Conservation (phyloP, 441 rosid species). For the Arabidopsis lyrata region DNA sequence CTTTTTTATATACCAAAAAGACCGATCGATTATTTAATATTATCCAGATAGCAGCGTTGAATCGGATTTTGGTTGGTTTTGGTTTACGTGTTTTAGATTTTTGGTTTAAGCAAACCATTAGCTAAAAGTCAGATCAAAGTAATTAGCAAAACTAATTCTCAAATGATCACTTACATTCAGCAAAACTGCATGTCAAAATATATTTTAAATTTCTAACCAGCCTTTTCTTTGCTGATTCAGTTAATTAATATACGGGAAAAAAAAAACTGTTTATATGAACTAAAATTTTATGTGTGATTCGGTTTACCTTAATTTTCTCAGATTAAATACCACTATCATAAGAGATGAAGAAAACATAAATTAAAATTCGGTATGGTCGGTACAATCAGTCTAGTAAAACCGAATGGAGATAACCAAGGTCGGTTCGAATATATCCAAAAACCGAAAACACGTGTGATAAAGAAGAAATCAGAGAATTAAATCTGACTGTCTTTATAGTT, state of each 20-base stretch:
- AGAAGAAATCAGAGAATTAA: conserved; percentile 26
- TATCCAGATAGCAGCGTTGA: conserved; percentile 29
- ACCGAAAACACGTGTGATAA: conserved; percentile 39
- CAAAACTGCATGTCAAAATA: neutral
- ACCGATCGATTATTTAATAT: conserved; percentile 5
- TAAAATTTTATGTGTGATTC: too few relatives aligned
- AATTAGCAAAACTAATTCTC: neutral
- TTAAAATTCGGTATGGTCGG: neutral
- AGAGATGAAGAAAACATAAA: too few relatives aligned
- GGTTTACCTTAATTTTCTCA: too few relatives aligned
- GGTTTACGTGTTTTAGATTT: neutral
- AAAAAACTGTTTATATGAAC: too few relatives aligned
- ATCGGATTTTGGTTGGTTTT: conserved; percentile 17
- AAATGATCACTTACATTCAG: neutral
- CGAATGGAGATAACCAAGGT: conserved; percentile 2
- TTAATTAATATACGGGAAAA: neutral
- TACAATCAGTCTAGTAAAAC: conserved; percentile 7
- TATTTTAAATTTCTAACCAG: neutral
- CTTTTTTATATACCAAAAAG: conserved; percentile 14
- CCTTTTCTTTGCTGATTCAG: neutral
- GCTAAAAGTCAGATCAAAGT: neutral
- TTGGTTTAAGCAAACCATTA: neutral
- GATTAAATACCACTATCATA: too few relatives aligned
- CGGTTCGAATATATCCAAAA: conserved; percentile 12
- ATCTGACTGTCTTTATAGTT: conserved; percentile 27